A percentile compares a stretch with the other conserved stretches of the same genome.
Evolutionary conservation across 441 rosid species (phyloP).

Genomic region (Metrosideros polymorpha): DNA sequence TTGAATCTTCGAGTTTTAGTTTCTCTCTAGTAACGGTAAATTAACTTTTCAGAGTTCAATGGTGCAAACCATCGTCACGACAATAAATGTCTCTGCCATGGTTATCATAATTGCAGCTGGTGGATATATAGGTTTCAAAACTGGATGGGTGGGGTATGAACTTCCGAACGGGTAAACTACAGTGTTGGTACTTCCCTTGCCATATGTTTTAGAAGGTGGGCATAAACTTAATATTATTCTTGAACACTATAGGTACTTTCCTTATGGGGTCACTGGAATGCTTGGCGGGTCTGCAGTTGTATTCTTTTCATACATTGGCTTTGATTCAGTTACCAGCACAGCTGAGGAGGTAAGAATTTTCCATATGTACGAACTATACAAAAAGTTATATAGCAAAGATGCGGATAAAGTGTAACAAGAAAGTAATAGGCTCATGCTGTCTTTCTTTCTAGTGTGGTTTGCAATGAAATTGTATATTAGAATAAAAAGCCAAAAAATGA

Average conservation of each 20-base stretch:
- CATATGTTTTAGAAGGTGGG: not conserved
- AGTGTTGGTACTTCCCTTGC: not conserved
- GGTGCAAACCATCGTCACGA: conserved; percentile 70
- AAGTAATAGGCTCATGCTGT: not conserved
- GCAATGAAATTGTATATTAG: not conserved
- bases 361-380: not conserved
- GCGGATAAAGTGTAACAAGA: not conserved
- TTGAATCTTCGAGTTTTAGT: not conserved
- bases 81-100: conserved; percentile 76
- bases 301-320: conserved; percentile 89
- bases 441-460: not conserved
- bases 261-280: conserved; percentile 90
- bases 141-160: conserved; percentile 87
- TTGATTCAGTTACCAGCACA: conserved; percentile 93
- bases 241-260: conserved; percentile 42
- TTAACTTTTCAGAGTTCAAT: conserved; percentile 62
- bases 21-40: not conserved
- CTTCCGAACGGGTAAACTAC: conserved; percentile 77
- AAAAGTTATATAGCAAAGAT: not conserved
- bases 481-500: not conserved
- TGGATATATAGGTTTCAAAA: conserved; percentile 73
- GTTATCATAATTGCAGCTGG: conserved; percentile 78
- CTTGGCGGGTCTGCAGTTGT: conserved; percentile 96
- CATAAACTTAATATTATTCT: not conserved
- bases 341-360: conserved; percentile 75